Conservation (phyloP, 495 filamentous ascomycete genomes). For the Hyaloscypha hepaticicola region DNA sequence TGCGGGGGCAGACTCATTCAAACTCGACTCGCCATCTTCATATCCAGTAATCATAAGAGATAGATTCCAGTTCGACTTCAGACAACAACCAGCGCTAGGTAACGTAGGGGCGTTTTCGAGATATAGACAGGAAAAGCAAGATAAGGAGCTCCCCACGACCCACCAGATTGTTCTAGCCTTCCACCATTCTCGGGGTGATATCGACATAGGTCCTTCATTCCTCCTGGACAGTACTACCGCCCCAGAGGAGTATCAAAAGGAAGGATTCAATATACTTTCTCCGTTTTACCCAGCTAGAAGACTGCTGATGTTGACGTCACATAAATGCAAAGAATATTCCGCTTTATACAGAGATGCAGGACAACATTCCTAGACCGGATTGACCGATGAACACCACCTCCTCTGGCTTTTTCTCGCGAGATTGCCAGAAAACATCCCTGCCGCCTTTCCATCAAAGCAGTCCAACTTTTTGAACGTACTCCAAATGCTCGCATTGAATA, state of each 20-base stretch:
- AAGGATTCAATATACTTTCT: neutral
- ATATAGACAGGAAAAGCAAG: neutral
- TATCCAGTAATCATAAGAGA: neutral
- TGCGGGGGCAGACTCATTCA: neutral
- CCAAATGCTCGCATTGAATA: neutral
- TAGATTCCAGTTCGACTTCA: neutral
- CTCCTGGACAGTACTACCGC: slow-evolving; percentile 42
- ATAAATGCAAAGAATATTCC: neutral
- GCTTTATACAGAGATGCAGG: neutral
- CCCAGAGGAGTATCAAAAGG: slow-evolving; percentile 41
- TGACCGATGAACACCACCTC: neutral
- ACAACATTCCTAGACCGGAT: neutral
- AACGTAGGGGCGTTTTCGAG: neutral
- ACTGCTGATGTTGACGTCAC: neutral
- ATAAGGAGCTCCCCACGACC: neutral
- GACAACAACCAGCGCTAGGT: neutral
- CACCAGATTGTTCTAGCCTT: neutral
- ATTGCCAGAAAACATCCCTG: neutral
- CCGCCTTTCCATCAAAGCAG: neutral
- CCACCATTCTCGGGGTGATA: slow-evolving; percentile 5
- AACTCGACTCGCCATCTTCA: neutral
- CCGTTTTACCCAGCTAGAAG: neutral
- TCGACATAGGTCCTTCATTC: slow-evolving; percentile 6
- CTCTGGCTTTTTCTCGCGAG: neutral
- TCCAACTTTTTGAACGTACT: neutral